Evolutionary conservation across 305 asterid genomes (phyloP).

Genomic region (Fraxinus ornus): DNA sequence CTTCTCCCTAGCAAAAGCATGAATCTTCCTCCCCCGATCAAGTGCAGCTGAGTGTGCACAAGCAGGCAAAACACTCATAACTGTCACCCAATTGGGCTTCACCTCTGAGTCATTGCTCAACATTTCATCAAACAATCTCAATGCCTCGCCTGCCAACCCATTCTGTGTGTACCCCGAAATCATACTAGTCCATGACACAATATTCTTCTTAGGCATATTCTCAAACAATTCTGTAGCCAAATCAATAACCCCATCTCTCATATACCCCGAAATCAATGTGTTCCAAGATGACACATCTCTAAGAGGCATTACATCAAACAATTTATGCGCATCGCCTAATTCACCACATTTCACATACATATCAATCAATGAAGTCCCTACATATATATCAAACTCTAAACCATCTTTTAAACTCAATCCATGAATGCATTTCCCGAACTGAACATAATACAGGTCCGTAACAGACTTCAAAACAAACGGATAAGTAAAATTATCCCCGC

Average conservation of each 20-base stretch:
- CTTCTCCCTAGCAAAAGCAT: conserved; percentile 42
- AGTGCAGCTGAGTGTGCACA: conserved; percentile 67
- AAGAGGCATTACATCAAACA: conserved; percentile 65
- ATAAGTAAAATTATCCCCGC: conserved; percentile 68
- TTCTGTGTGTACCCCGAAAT: conserved; percentile 85
- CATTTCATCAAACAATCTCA: conserved; percentile 60
- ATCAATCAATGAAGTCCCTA: conserved; percentile 66
- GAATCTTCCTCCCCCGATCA: conserved; percentile 62
- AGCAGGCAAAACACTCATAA: conserved; percentile 75
- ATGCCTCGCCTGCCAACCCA: conserved; percentile 53
- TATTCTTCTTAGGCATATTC: conserved; percentile 49
- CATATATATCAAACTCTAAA: conserved; percentile 49
- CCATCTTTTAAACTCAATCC: conserved; percentile 60
- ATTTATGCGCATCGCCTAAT: conserved; percentile 41
- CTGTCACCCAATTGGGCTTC: conserved; percentile 76
- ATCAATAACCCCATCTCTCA: conserved; percentile 53
- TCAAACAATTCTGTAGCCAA: conserved; percentile 53
- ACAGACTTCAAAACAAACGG: conserved; percentile 78
- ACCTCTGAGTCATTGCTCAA: conserved; percentile 37
- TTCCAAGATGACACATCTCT: conserved; percentile 71
- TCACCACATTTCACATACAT: conserved; percentile 76
- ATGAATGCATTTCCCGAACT: conserved; percentile 52
- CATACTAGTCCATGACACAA: conserved; percentile 85
- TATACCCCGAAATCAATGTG: conserved; percentile 63
- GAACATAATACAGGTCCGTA: conserved; percentile 35